Evolutionary conservation across 1,139 yeast genomes (phyloP), one percentile per base, ranked within the genome.

Genomic region (Saccharomyces pastorianus): DNA sequence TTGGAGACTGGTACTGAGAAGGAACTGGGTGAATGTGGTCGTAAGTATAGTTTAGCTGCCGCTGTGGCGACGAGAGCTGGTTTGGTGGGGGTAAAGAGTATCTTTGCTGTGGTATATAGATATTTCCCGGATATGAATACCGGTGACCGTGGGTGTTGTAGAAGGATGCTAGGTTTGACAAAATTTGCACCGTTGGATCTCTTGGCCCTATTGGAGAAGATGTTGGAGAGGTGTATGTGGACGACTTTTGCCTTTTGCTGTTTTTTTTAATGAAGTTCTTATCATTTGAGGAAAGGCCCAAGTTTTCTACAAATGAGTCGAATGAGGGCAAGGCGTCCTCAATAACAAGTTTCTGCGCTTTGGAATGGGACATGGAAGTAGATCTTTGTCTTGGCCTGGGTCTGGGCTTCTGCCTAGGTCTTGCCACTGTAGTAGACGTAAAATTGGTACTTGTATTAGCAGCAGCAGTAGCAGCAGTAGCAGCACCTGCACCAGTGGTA

Each of bases 11-110:
- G 13, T 29, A 29, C 13, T 29, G 32, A 29, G 32, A 29, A 3
- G 32, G 32, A 29, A 29, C 32, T 29, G 32, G 32, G 32, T 29
- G 32, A 29, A 29, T 29, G 6, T 29, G 32, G 13, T 29, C 32
- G 13, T 29, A 29, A 13, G 32, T 29, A 29, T 29, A 29, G 32
- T 29, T 29, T 4, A 29, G 32, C 13, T 29, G 32, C 13, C 32
- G 32, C 13, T 29, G 32, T 29, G 32, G 32, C 13, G 32, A 29
- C 32, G 32, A 29, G 32, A 29, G 32, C 32, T 29, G 32, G 73
- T 42, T 72, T 70, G n/a, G 85, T 71, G 32, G 32, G 6, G 51
- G 73, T 73, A 41, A 85, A 72, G 7, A 64, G 55, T 48, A 67
- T 59, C 46, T 73, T 74, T 29, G 32, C 13, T 29, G 32, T 13